phyloP scores from a whole-genome alignment of 148 eudicot species.

The Bassia scoparia region DNA sequence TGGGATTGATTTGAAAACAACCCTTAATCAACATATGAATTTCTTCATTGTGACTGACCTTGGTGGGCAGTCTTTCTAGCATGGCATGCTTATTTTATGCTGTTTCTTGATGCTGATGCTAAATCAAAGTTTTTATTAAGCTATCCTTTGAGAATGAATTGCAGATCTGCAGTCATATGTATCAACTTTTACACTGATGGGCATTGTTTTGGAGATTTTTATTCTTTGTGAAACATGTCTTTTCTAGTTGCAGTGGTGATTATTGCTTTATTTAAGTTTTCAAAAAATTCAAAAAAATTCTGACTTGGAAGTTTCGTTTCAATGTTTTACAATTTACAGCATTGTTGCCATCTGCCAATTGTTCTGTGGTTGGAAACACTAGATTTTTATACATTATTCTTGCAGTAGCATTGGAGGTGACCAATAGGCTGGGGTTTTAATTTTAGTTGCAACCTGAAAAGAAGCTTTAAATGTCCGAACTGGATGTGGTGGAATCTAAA shows the following conservation, averaged over 20 bases:
- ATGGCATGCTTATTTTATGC: neutral
- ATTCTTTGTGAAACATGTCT: neutral
- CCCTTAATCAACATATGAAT: too few species aligned
- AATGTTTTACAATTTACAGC: slow-evolving; percentile 6
- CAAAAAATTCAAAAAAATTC: neutral
- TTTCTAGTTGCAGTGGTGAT: neutral
- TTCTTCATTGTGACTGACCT: too few species aligned
- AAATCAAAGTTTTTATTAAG: neutral
- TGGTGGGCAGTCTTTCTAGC: neutral
- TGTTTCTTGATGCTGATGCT: neutral
- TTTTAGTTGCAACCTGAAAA: neutral
- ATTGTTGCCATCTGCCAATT: neutral
- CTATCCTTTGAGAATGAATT: neutral
- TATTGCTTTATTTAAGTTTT: neutral
- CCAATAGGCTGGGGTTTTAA: slow-evolving; percentile 6
- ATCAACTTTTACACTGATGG: neutral
- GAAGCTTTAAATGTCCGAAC: slow-evolving; percentile 28
- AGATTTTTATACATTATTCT: neutral
- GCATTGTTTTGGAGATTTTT: neutral
- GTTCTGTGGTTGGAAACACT: neutral
- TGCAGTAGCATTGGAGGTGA: slow-evolving; percentile 3
- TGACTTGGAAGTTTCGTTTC: slow-evolving; percentile 3
- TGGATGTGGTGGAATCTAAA: slow-evolving; percentile 34
- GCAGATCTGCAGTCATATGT: neutral
- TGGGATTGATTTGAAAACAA: neutral